phyloP scores from a whole-genome alignment of 106 monocot species.

The Allium cepa region DNA sequence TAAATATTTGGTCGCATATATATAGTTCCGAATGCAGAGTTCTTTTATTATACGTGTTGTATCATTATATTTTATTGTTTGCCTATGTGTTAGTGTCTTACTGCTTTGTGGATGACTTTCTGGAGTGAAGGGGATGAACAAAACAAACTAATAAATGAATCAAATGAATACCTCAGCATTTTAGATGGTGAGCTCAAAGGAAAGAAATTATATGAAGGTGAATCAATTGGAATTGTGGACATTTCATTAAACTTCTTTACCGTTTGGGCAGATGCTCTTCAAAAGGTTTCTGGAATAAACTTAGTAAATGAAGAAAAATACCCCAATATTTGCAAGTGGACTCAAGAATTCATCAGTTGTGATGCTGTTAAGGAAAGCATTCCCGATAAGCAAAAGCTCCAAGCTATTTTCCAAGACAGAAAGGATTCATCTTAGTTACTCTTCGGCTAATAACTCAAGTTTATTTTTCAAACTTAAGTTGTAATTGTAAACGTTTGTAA shows the following conservation, averaged over 20 bases:
- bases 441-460: no score
- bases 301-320: neutral
- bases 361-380: neutral
- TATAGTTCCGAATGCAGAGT: neutral
- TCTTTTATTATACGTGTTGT: neutral
- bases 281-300: neutral
- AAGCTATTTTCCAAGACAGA: neutral
- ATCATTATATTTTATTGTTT: neutral
- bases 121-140: neutral
- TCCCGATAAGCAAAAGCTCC: neutral
- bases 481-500: no score
- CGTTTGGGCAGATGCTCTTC: neutral
- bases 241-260: neutral
- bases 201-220: neutral
- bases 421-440: neutral
- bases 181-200: neutral
- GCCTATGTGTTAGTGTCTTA: neutral
- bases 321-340: neutral
- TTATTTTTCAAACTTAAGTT: no score
- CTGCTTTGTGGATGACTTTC: neutral
- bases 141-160: neutral
- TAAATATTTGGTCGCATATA: neutral
- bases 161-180: neutral
- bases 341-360: neutral
- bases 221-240: neutral